Base-by-base conservation (phyloP, 192 early-diverging fungal genomes). In the Dissophora globulifera region DNA sequence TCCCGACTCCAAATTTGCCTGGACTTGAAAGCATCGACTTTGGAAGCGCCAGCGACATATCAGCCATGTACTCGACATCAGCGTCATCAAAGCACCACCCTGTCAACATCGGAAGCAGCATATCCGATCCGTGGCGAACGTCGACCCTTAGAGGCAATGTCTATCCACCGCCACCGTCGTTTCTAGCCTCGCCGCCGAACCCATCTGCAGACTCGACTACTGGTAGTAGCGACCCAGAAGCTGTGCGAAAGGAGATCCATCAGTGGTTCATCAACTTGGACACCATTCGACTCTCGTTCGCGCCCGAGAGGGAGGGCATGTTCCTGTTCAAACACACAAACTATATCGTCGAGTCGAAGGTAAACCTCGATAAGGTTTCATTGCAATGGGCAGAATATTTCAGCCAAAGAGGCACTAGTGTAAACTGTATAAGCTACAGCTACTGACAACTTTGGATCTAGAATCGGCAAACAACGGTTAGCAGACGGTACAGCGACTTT, bases 401-500 rank as follows among this genome's bases (percentile, higher is more conserved):
- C n/a, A n/a, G n/a, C n/a, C n/a, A n/a, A n/a, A n/a, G n/a, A n/a
- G n/a, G n/a, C n/a, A n/a, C n/a, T n/a, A n/a, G n/a, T n/a, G n/a
- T n/a, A n/a, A n/a, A n/a, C n/a, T n/a, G n/a, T n/a, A n/a, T n/a
- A n/a, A n/a, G n/a, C n/a, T n/a, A n/a, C n/a, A n/a, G n/a, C n/a
- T n/a, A n/a, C n/a, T n/a, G n/a, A n/a, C n/a, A n/a, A n/a, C n/a
- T n/a, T n/a, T n/a, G 4, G n/a, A 32, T 46, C 38, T 46, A 86
- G 63, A 60, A 78, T 30, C 84, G 78, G 13, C 57, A 71, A 35
- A 79, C 80, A 26, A 79, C 64, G 53, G 94, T 95, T 1, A 75
- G 88, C 26, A 86, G 96, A 13, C 85, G 96, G 55, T 98, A 95
- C 78, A 94, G 90, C 54, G 96, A 98, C 71, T 95, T 98, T 78